These are phyloP conservation scores for Phytophthora ramorum DNA, from an alignment of 352 stramenopile genomes.

Conservation along the genomic window DNA sequence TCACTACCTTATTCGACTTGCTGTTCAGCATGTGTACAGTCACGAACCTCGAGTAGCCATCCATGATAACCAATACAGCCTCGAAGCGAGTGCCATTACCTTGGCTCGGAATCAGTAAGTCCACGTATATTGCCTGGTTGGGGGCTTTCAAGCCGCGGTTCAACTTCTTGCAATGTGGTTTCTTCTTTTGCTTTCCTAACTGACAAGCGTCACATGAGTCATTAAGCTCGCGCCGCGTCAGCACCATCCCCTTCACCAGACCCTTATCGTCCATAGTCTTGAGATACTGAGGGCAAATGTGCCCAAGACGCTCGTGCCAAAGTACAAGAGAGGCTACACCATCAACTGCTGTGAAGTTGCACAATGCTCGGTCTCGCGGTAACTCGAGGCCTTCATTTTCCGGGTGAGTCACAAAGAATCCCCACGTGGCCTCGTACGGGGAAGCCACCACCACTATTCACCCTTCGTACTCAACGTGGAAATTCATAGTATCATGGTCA, in stretches of 20 bases:
- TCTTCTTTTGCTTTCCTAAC: slow-evolving; percentile 9
- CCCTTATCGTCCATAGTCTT: slow-evolving; percentile 12
- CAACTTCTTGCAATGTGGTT: slow-evolving; percentile 5
- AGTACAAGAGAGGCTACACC: background rate
- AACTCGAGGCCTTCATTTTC: background rate
- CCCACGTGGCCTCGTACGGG: slow-evolving; percentile 5
- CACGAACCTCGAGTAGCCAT: slow-evolving; percentile 11
- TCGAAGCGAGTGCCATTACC: slow-evolving; percentile 8
- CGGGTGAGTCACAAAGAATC: slow-evolving; percentile 3
- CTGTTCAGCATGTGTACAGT: slow-evolving; percentile 5
- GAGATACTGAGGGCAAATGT: slow-evolving; percentile 7
- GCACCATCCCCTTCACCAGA: slow-evolving; percentile 10
- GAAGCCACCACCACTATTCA: slow-evolving; percentile 2
- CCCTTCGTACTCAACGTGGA: background rate
- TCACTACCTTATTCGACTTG: background rate
- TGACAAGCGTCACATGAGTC: slow-evolving; percentile 11
- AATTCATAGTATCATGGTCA: slow-evolving; percentile 1
- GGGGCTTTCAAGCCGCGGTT: background rate
- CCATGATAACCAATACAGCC: slow-evolving; percentile 3
- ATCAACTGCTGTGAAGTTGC: too few relatives aligned
- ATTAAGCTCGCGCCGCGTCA: background rate
- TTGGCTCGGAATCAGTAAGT: slow-evolving; percentile 13
- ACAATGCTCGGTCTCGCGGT: background rate
- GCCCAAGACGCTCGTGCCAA: slow-evolving; percentile 6
- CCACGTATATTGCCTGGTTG: slow-evolving; percentile 3